A percentile compares a stretch with the other conserved stretches of the same genome.
These are phyloP conservation scores for Lactifluus hygrophoroides DNA, from an alignment of 768 basidiomycete species.

Conservation along the genomic window DNA sequence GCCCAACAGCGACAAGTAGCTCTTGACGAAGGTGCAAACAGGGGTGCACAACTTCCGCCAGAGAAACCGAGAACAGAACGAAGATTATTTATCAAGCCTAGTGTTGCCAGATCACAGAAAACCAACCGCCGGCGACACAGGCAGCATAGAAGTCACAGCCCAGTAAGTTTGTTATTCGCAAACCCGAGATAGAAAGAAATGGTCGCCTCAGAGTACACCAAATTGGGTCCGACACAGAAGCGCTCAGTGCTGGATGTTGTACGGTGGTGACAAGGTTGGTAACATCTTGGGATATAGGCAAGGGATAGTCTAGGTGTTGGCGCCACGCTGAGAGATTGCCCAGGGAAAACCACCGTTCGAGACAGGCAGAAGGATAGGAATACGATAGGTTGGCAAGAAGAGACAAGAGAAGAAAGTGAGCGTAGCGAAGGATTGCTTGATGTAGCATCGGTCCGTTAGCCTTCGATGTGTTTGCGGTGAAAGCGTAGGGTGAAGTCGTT, in stretches of 20 bases:
- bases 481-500: background rate
- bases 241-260: background rate
- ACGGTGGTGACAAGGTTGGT: background rate
- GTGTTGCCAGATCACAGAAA: background rate
- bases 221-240: background rate
- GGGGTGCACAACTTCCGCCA: conserved; percentile 9
- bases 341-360: background rate
- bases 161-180: background rate
- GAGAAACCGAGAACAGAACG: background rate
- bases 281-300: background rate
- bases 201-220: background rate
- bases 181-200: background rate
- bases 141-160: background rate
- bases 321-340: background rate
- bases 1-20: background rate
- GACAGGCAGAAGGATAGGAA: background rate
- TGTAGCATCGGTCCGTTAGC: no score
- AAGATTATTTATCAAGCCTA: background rate
- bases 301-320: background rate
- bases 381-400: no score
- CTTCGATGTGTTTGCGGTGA: background rate
- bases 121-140: background rate
- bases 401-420: background rate
- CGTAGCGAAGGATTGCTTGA: background rate
- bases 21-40: conserved; percentile 13